phyloP scores from a whole-genome alignment of 2,329 filamentous ascomycete genomes.

The Leptodontidium sp. region DNA sequence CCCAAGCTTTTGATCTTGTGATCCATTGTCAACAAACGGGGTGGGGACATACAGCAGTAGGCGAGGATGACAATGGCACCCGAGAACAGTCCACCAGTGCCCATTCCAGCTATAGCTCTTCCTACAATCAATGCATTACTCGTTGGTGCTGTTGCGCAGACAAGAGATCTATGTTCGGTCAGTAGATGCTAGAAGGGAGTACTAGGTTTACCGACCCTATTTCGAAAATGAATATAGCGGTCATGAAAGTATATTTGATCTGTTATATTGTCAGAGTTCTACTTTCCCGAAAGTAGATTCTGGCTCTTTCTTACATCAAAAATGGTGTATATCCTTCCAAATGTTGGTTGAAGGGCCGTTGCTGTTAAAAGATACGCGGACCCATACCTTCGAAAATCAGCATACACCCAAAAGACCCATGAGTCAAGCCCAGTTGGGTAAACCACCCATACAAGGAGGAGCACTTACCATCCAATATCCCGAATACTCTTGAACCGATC shows the following conservation, averaged over 20 bases:
- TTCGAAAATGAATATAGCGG: constrained; percentile 46
- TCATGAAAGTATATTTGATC: constrained; percentile 44
- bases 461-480: constrained; percentile 37
- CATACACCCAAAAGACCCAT: neutral
- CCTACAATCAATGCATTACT: constrained; percentile 48
- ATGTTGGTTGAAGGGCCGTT: constrained; percentile 44
- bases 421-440: neutral
- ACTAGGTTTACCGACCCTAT: constrained; percentile 37
- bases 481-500: constrained; percentile 38
- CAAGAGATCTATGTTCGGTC: constrained; percentile 40
- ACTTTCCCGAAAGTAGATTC: neutral
- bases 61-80: constrained; percentile 46
- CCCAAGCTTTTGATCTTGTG: neutral
- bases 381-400: constrained; percentile 43
- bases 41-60: constrained; percentile 38
- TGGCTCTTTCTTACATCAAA: constrained; percentile 36
- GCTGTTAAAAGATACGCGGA: constrained; percentile 48
- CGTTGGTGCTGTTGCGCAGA: constrained; percentile 47
- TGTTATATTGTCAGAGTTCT: constrained; percentile 6
- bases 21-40: neutral
- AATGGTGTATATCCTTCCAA: constrained; percentile 46
- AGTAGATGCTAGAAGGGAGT: constrained; percentile 20
- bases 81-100: constrained; percentile 46
- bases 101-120: constrained; percentile 46
- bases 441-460: neutral